phyloP scores from a whole-genome alignment of 179 eudicot species.

The Corrigiola litoralis region DNA sequence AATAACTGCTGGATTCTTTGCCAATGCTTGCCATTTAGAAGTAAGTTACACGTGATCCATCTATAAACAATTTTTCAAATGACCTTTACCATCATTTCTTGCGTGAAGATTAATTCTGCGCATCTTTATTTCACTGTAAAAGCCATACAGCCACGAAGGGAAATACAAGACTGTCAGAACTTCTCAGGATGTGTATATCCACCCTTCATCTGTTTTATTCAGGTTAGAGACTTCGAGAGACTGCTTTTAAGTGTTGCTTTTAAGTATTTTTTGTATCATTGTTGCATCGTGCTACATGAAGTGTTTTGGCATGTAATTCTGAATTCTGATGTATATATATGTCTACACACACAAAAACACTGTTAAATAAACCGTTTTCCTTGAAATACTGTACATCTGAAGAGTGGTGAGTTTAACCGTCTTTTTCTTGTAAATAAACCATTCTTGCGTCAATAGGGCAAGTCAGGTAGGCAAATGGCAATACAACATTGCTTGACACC shows the following conservation, averaged over 20 bases:
- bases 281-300: too few relatives aligned
- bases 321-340: too few relatives aligned
- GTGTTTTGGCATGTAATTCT: too few relatives aligned
- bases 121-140: background rate
- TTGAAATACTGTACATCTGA: too few relatives aligned
- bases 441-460: too few relatives aligned
- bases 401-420: too few relatives aligned
- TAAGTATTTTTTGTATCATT: too few relatives aligned
- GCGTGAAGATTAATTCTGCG: background rate
- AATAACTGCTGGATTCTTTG: conserved; percentile 84
- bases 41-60: conserved; percentile 39
- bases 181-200: conserved; percentile 92
- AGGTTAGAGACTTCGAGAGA: conserved; percentile 51
- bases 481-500: too few relatives aligned
- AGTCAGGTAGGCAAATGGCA: too few relatives aligned
- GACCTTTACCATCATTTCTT: background rate
- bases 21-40: conserved; percentile 87
- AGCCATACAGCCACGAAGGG: conserved; percentile 90
- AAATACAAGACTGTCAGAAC: conserved; percentile 82
- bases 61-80: background rate
- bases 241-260: background rate
- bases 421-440: too few relatives aligned
- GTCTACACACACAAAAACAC: too few relatives aligned
- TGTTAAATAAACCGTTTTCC: too few relatives aligned
- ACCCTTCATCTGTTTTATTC: conserved; percentile 92